Conservation (phyloP, 495 filamentous ascomycete genomes). For the Eremomyces bilateralis region DNA sequence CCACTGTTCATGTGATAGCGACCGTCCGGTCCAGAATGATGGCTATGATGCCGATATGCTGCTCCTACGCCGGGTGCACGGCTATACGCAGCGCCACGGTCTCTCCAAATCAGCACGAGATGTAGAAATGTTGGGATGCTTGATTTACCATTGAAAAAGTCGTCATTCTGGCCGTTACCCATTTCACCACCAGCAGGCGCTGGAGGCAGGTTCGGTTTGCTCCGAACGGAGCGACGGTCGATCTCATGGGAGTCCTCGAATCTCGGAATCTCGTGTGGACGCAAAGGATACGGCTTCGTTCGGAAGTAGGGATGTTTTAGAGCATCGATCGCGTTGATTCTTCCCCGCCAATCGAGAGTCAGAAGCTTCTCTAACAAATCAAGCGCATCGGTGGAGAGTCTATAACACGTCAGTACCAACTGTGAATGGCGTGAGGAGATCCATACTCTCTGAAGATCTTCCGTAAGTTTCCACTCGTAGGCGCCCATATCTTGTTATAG, state of each 20-base stretch:
- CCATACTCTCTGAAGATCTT: conserved; percentile 50
- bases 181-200: conserved; percentile 78
- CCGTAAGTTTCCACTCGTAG: conserved; percentile 40
- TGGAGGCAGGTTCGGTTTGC: conserved; percentile 57
- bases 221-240: conserved; percentile 71
- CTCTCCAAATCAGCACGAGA: too few relatives aligned
- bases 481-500: conserved; percentile 37
- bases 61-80: too few relatives aligned
- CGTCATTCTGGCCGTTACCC: conserved; percentile 48
- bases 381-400: conserved; percentile 37
- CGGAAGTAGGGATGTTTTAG: conserved; percentile 83
- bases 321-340: conserved; percentile 89
- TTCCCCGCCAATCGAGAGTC: conserved; percentile 65
- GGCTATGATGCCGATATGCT: too few relatives aligned
- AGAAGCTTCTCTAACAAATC: conserved; percentile 66
- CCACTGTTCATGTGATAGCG: too few relatives aligned
- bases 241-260: conserved; percentile 94
- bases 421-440: not conserved
- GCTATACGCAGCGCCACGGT: too few relatives aligned
- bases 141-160: too few relatives aligned
- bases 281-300: conserved; percentile 52
- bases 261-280: conserved; percentile 58
- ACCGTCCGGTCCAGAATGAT: too few relatives aligned
- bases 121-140: too few relatives aligned
- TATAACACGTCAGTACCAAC: conserved; percentile 6